A percentile compares a stretch with the other conserved stretches of the same genome.
Conservation (phyloP, 441 rosid species). For the Dalechampia spathulata region DNA sequence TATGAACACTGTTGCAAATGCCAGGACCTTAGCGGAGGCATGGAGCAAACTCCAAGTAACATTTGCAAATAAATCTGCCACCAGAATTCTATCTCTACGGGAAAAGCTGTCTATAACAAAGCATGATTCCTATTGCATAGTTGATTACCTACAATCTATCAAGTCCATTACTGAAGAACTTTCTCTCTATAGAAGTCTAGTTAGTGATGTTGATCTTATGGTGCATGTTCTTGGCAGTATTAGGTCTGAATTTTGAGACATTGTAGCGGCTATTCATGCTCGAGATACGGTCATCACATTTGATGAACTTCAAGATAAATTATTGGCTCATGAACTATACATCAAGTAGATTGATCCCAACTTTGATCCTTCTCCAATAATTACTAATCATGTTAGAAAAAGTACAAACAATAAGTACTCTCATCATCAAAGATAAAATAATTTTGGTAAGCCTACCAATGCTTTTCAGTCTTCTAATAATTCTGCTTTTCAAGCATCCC, state of each 20-base stretch:
- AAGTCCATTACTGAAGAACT: not conserved
- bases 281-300: not conserved
- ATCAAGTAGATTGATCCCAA: not conserved
- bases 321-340: not conserved
- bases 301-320: too few relatives aligned
- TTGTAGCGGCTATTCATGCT: not conserved
- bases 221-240: too few relatives aligned
- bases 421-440: too few relatives aligned
- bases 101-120: too few relatives aligned
- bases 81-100: too few relatives aligned
- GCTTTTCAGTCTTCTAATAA: not conserved
- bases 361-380: not conserved
- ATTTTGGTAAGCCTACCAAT: too few relatives aligned
- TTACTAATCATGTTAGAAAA: not conserved
- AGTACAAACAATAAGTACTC: not conserved
- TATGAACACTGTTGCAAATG: not conserved
- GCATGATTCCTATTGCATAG: too few relatives aligned
- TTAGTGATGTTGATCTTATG: not conserved
- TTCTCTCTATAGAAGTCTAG: not conserved
- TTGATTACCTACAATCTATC: not conserved
- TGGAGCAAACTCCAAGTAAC: not conserved
- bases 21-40: not conserved
- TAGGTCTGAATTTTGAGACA: too few relatives aligned
- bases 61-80: not conserved
- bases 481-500: not conserved